A percentile compares a stretch with the other conserved stretches of the same genome.
Conservation (phyloP, 2,329 filamentous ascomycete species). For the Fonsecaea pedrosoi region DNA sequence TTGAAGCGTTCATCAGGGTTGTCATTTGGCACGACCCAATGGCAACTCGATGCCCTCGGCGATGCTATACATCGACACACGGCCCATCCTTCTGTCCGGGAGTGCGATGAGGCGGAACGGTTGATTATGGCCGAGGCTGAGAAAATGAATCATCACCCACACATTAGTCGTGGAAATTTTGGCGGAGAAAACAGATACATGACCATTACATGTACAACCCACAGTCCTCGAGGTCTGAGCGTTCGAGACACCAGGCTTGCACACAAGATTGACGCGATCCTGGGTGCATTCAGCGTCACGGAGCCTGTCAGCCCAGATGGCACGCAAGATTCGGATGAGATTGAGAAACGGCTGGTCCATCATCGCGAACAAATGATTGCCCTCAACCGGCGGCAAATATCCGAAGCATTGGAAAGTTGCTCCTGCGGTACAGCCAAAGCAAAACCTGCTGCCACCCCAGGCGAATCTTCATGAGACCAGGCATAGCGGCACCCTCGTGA, state of each 20-base stretch:
- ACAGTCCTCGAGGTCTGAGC: slow-evolving; percentile 38
- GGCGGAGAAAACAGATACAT: slow-evolving; percentile 21
- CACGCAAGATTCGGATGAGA: slow-evolving; percentile 2
- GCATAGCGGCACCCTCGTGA: not conserved
- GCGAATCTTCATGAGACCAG: not conserved
- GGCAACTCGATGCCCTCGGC: slow-evolving; percentile 37
- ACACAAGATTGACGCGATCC: slow-evolving; percentile 28
- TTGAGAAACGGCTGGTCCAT: slow-evolving; percentile 7
- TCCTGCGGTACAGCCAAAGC: slow-evolving; percentile 17
- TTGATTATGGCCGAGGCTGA: slow-evolving; percentile 32
- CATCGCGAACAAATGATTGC: slow-evolving; percentile 22
- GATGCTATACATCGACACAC: slow-evolving; percentile 38
- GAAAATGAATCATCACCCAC: slow-evolving; percentile 38
- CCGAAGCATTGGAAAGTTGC: slow-evolving; percentile 30
- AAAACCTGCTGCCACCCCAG: not conserved
- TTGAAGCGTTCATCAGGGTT: not conserved
- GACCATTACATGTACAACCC: slow-evolving; percentile 40
- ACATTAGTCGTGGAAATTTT: slow-evolving; percentile 28
- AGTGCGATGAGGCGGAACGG: slow-evolving; percentile 20
- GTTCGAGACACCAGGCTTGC: slow-evolving; percentile 38
- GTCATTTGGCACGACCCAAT: slow-evolving; percentile 25
- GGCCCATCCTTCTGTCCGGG: slow-evolving; percentile 19
- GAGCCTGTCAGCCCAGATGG: not conserved
- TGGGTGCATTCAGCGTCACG: slow-evolving; percentile 14
- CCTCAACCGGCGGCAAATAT: slow-evolving; percentile 26